Conservation (phyloP, 805 yeast genomes). For the Torulaspora franciscae region DNA sequence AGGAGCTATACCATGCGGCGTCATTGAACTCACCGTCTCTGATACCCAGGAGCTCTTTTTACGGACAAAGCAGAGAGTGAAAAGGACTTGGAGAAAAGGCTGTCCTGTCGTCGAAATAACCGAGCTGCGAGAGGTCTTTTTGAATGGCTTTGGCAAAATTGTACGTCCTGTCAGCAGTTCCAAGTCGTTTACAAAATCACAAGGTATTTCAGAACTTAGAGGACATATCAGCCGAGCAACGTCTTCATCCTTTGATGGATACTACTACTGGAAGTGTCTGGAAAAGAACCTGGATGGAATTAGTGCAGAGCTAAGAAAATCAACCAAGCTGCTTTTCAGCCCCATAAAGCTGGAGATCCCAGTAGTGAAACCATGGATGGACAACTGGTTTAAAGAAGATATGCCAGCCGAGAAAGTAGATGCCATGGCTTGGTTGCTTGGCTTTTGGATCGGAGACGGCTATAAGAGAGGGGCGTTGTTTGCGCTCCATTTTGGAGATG, state of each 20-base stretch:
- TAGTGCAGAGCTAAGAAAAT: not conserved
- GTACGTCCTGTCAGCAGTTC: not conserved
- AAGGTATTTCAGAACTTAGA: not conserved
- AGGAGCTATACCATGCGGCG: too few relatives aligned
- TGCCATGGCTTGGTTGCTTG: constrained; percentile 16
- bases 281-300: not conserved
- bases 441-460: too few relatives aligned
- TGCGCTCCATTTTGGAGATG: constrained; percentile 9
- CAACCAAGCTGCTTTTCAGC: not conserved
- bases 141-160: not conserved
- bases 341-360: too few relatives aligned
- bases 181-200: not conserved
- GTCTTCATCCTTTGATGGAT: not conserved
- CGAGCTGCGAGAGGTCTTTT: not conserved
- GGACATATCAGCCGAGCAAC: not conserved
- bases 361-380: constrained; percentile 1
- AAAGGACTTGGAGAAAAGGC: not conserved
- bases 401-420: constrained; percentile 3
- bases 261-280: not conserved
- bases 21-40: not conserved
- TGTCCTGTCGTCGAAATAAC: not conserved
- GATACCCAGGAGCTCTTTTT: not conserved
- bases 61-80: not conserved
- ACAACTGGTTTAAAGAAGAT: not conserved
- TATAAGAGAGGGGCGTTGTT: constrained; percentile 6